Evolutionary conservation across 441 rosid species (phyloP), one percentile per base, ranked within the genome.

Genomic region (Adansonia rubrostipa): DNA sequence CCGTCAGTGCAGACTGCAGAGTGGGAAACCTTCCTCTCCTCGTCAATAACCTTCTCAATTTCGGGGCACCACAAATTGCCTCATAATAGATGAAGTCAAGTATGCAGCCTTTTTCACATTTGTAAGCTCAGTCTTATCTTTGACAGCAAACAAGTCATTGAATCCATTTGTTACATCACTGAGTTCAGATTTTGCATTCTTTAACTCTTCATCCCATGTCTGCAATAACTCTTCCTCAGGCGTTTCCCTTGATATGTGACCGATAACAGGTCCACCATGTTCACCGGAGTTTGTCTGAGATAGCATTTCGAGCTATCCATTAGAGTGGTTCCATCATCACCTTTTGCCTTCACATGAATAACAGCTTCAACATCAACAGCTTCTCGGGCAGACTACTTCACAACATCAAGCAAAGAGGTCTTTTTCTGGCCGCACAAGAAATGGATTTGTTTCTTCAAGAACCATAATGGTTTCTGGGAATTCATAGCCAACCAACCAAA

Each of bases 381-480:
- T 22, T 84, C 91, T 48, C 67, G 83, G 10, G 97, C 95, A 57
- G 97, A 54, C 45, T 56, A 82, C 67, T 85, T 89, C 54, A 95
- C 86, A 81, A 83, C 90, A 57, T 84, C 91, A 82, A 95, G 97
- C 80, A 95, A 69, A 13, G 90, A 82, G 11, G 90, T 91, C 81
- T 91, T 95, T 74, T 86, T 93, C 73, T 82, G 92, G 82, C 92
- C 90, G 75, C 96, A 88, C 67, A 93, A 82, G 83, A 95, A 85
- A 79, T 93, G 96, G 44, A 95, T 88, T 84, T 93, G 93, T 81
- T 88, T 93, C 80, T 82, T 86, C 80, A 85, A 80, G 82, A 92
- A 93, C 96, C 95, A 92, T 92, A 22, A 93, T 91, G 0, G 99
- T 93, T 82, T 95, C 98, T 0, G 98, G 98, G 75, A 95, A 95